Percentiles rank a stretch among this genome's conserved stretches.
phyloP scores from a whole-genome alignment of 164 flowering plant species.

The Chimonanthus praecox region DNA sequence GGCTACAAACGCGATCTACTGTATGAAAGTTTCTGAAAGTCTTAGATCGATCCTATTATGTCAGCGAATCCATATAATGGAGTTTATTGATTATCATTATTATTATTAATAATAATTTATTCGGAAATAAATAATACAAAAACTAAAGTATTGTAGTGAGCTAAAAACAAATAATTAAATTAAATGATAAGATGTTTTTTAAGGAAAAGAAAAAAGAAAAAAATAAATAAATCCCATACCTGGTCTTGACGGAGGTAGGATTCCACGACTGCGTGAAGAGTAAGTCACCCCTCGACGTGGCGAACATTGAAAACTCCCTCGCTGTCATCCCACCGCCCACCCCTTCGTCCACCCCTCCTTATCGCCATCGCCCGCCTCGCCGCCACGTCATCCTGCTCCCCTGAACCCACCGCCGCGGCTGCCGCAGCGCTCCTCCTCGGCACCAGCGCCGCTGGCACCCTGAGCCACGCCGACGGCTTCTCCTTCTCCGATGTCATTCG shows the following conservation, averaged over 20 bases:
- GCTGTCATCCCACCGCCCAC: slow-evolving; percentile 11
- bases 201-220: too few species aligned
- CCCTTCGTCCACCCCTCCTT: slow-evolving; percentile 37
- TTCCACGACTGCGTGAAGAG: slow-evolving; percentile 73
- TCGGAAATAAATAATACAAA: not conserved
- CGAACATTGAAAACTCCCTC: slow-evolving; percentile 43
- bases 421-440: slow-evolving; percentile 17
- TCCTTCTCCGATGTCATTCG: slow-evolving; percentile 16
- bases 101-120: too few species aligned
- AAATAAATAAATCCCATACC: slow-evolving; percentile 17
- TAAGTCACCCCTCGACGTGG: slow-evolving; percentile 42
- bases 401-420: slow-evolving; percentile 9
- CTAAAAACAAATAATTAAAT: too few species aligned
- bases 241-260: slow-evolving; percentile 35
- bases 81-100: too few species aligned
- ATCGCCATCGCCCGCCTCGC: slow-evolving; percentile 49
- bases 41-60: too few species aligned
- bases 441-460: slow-evolving; percentile 30
- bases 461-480: slow-evolving; percentile 19
- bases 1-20: too few species aligned
- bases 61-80: too few species aligned
- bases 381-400: slow-evolving; percentile 37
- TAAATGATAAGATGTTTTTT: not conserved
- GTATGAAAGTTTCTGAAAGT: too few species aligned
- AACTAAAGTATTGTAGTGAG: not conserved